These are phyloP conservation scores for Asparagopsis taxiformis DNA, from an alignment of 31 red algal genomes.

Conservation along the genomic window DNA sequence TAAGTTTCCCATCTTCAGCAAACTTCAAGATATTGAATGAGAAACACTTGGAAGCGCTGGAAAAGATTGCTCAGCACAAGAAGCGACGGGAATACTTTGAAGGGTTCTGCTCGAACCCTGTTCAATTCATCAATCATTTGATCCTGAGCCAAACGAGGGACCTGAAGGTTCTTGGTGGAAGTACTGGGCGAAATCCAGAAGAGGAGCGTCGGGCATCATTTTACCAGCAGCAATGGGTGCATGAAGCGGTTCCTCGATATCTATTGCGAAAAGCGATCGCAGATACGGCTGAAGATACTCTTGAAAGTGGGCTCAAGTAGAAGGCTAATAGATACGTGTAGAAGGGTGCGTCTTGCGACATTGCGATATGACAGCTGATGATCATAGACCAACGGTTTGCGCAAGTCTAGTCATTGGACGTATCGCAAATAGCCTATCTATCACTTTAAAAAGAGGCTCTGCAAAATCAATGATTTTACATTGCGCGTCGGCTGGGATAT, in stretches of 20 bases:
- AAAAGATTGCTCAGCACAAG: conserved; percentile 75
- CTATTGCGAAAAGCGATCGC: conserved; percentile 82
- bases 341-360: too few relatives aligned
- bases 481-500: too few relatives aligned
- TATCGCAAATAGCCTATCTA: too few relatives aligned
- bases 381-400: too few relatives aligned
- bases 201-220: conserved; percentile 88
- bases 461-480: too few relatives aligned
- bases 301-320: conserved; percentile 37
- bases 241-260: conserved; percentile 94
- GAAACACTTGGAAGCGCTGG: conserved; percentile 68
- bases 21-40: conserved; percentile 58
- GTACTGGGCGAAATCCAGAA: conserved; percentile 79
- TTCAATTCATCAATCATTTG: conserved; percentile 87
- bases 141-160: conserved; percentile 95
- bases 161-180: conserved; percentile 68
- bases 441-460: too few relatives aligned
- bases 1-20: conserved; percentile 32
- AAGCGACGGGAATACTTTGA: conserved; percentile 86
- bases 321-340: background rate
- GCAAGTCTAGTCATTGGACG: too few relatives aligned
- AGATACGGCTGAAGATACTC: conserved; percentile 59
- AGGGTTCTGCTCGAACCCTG: conserved; percentile 80
- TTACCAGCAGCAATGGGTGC: conserved; percentile 96
- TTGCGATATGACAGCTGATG: too few relatives aligned